Conservation (phyloP, 2,329 filamentous ascomycete species). For the Blastomyces silverae region DNA sequence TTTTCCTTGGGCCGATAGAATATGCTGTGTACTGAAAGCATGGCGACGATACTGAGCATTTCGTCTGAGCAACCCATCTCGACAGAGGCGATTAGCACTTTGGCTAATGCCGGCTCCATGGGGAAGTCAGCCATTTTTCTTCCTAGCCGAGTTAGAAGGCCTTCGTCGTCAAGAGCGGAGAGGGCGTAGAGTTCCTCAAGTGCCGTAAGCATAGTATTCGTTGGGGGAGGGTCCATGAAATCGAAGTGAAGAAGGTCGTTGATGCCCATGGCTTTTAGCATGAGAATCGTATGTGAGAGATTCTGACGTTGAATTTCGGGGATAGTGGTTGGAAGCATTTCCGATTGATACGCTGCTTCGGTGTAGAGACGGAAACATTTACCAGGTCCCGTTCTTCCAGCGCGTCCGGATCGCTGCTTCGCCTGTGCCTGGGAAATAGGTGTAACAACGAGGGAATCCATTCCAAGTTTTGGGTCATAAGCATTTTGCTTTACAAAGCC, state of each 20-base stretch:
- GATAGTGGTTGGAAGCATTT: constrained; percentile 94
- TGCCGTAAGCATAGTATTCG: constrained; percentile 95
- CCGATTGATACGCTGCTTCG: constrained; percentile 87
- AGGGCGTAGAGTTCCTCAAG: constrained; percentile 92
- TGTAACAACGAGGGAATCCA: constrained; percentile 93
- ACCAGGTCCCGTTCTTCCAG: constrained; percentile 87
- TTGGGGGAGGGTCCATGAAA: constrained; percentile 97
- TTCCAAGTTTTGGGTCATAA: constrained; percentile 93
- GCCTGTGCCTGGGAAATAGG: constrained; percentile 96
- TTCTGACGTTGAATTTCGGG: constrained; percentile 97
- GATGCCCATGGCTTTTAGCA: constrained; percentile 99
- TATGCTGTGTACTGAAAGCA: constrained; percentile 78
- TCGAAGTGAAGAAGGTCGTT: constrained; percentile 96
- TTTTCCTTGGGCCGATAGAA: constrained; percentile 98
- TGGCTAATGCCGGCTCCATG: constrained; percentile 89
- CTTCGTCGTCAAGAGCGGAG: constrained; percentile 89
- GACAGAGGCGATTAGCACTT: constrained; percentile 80
- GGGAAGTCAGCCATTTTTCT: constrained; percentile 98
- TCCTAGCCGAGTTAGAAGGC: constrained; percentile 80
- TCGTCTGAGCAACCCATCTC: constrained; percentile 89
- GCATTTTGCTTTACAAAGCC: constrained; percentile 98
- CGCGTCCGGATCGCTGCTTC: constrained; percentile 86
- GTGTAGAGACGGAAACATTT: constrained; percentile 96
- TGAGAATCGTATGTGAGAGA: constrained; percentile 82
- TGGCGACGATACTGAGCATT: constrained; percentile 86